Evolutionary conservation across 805 yeast genomes (phyloP).

Genomic region (Candida tammaniensis): DNA sequence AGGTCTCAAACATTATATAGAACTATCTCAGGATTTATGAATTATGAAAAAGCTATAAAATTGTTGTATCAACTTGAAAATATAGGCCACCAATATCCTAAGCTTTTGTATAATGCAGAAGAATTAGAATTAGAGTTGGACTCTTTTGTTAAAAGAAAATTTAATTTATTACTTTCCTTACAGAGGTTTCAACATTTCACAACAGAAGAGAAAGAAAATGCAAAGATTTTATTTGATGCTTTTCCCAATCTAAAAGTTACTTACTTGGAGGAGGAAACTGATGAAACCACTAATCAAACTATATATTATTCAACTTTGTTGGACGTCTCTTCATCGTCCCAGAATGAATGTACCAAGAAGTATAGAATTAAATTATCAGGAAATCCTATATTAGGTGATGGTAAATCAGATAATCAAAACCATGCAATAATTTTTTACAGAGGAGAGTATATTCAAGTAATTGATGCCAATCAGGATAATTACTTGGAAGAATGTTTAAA

Average conservation of each 20-base stretch:
- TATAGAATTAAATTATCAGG: slow-evolving; percentile 78
- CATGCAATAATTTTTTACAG: slow-evolving; percentile 82
- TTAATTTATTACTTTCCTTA: slow-evolving; percentile 80
- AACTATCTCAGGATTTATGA: slow-evolving; percentile 81
- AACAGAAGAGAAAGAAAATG: slow-evolving; percentile 63
- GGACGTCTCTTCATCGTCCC: slow-evolving; percentile 11
- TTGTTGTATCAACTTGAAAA: slow-evolving; percentile 63
- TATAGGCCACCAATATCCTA: slow-evolving; percentile 14
- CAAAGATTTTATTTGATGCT: slow-evolving; percentile 62
- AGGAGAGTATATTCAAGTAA: slow-evolving; percentile 92
- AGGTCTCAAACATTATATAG: slow-evolving; percentile 82
- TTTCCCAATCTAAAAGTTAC: slow-evolving; percentile 67
- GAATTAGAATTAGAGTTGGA: slow-evolving; percentile 21
- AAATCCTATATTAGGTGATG: slow-evolving; percentile 94
- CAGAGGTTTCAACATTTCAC: slow-evolving; percentile 72
- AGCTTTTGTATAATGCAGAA: slow-evolving; percentile 9
- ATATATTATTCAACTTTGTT: slow-evolving; percentile 61
- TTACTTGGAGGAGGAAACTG: slow-evolving; percentile 48
- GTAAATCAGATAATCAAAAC: slow-evolving; percentile 94
- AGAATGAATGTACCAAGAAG: slow-evolving; percentile 31
- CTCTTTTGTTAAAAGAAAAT: slow-evolving; percentile 69
- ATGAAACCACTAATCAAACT: slow-evolving; percentile 40
- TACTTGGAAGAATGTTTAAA: slow-evolving; percentile 92
- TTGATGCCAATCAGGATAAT: slow-evolving; percentile 96
- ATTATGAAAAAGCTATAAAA: slow-evolving; percentile 71